A percentile compares a stretch with the other conserved stretches of the same genome.
phyloP scores from a whole-genome alignment of 2,329 filamentous ascomycete genomes.

The Aspergillus sp. region DNA sequence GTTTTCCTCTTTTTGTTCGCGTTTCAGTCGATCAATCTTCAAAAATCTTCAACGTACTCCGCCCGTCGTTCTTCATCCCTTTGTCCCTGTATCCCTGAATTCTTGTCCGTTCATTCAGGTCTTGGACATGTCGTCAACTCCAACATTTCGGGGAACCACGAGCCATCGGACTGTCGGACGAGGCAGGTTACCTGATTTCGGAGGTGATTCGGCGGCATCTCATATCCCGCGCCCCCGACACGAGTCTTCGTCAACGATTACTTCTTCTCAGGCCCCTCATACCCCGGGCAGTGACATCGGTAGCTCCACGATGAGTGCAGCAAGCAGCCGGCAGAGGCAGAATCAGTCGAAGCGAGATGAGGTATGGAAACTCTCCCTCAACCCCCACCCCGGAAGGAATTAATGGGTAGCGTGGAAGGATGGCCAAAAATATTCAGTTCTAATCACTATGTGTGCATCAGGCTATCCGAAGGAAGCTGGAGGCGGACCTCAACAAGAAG shows the following conservation, averaged over 20 bases:
- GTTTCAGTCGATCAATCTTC: slow-evolving; percentile 6
- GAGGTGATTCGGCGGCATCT: slow-evolving; percentile 52
- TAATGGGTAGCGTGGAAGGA: not conserved
- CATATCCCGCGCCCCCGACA: slow-evolving; percentile 63
- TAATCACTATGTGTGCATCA: slow-evolving; percentile 39
- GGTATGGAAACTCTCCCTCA: slow-evolving; percentile 52
- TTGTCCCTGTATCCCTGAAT: slow-evolving; percentile 20
- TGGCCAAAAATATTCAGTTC: not conserved
- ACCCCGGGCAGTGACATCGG: slow-evolving; percentile 51
- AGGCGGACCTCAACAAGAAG: slow-evolving; percentile 97
- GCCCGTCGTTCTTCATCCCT: slow-evolving; percentile 3
- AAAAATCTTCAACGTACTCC: not conserved
- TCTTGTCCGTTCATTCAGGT: slow-evolving; percentile 5
- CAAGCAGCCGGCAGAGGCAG: slow-evolving; percentile 85
- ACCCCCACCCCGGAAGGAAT: not conserved
- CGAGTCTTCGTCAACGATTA: slow-evolving; percentile 43
- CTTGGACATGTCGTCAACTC: slow-evolving; percentile 54
- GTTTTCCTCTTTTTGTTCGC: slow-evolving; percentile 12
- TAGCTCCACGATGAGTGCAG: slow-evolving; percentile 74
- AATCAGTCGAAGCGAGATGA: slow-evolving; percentile 98
- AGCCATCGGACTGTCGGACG: slow-evolving; percentile 52
- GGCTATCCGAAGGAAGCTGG: slow-evolving; percentile 96
- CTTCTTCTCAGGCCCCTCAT: slow-evolving; percentile 38
- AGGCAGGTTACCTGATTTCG: slow-evolving; percentile 53
- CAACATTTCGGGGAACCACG: slow-evolving; percentile 60